These are phyloP conservation scores for Suhomyces xylopsoci DNA, from an alignment of 805 yeast species.

Conservation along the genomic window DNA sequence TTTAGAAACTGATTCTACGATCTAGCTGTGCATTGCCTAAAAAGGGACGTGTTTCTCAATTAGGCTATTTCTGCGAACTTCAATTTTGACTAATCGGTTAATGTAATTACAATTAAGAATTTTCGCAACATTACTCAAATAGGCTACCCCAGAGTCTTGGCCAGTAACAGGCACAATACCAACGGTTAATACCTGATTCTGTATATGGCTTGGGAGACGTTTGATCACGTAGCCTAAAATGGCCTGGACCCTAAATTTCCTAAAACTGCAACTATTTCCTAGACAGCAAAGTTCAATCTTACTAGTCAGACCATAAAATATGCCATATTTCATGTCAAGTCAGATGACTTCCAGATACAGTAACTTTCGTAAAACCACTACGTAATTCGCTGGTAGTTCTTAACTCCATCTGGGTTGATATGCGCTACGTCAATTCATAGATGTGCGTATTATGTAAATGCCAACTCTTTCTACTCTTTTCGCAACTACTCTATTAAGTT, in stretches of 20 bases:
- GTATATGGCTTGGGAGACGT: not conserved
- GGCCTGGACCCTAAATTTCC: not conserved
- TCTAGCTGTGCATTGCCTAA: not conserved
- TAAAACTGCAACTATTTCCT: not conserved
- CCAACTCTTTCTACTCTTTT: no score
- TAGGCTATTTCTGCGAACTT: not conserved
- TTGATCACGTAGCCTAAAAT: not conserved
- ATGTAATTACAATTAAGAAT: not conserved
- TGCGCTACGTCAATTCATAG: not conserved
- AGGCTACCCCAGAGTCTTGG: not conserved
- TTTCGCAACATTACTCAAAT: not conserved
- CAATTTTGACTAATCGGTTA: not conserved
- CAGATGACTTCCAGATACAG: not conserved
- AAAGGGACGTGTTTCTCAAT: not conserved
- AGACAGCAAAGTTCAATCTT: not conserved
- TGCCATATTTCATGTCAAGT: not conserved
- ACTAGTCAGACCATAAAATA: not conserved
- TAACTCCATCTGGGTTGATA: not conserved
- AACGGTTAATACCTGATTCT: not conserved
- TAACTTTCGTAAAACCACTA: not conserved
- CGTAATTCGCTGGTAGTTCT: not conserved
- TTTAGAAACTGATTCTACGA: not conserved
- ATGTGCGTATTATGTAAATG: not conserved
- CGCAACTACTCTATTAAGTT: no score
- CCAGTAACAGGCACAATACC: not conserved